These are phyloP conservation scores for Penicillium desertorum DNA, from an alignment of 495 filamentous ascomycete genomes.

Conservation along the genomic window DNA sequence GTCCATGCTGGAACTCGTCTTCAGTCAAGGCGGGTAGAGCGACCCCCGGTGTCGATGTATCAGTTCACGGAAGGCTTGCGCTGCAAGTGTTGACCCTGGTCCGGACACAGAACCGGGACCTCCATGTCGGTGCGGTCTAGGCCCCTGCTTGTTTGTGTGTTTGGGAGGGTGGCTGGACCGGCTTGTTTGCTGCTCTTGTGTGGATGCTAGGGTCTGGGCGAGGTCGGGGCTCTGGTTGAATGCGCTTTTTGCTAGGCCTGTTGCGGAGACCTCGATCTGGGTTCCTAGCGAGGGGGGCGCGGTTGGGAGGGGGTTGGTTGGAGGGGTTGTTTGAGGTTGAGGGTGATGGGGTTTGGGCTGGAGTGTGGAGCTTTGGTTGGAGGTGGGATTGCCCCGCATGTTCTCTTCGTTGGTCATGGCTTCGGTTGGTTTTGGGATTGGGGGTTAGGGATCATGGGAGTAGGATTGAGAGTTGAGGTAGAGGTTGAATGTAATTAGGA, in stretches of 20 bases:
- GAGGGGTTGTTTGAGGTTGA: conserved; percentile 7
- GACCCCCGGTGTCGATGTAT: conserved; percentile 12
- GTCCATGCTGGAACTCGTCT: conserved; percentile 32
- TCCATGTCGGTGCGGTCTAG: conserved; percentile 15
- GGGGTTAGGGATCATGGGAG: background rate
- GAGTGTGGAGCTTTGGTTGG: conserved; percentile 6
- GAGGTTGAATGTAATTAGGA: conserved; percentile 1
- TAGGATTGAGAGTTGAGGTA: background rate
- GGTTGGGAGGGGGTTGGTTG: conserved; percentile 5
- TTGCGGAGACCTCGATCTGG: conserved; percentile 43
- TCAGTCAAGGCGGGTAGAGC: conserved; percentile 28
- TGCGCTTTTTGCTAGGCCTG: conserved; percentile 36
- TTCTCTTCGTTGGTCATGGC: conserved; percentile 13
- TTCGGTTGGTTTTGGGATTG: conserved; percentile 1
- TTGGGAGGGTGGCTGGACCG: conserved; percentile 15
- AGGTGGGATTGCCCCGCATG: conserved; percentile 24
- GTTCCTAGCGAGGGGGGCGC: conserved; percentile 29
- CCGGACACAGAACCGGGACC: conserved; percentile 2
- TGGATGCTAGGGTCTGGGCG: conserved; percentile 29
- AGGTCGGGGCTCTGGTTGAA: conserved; percentile 29
- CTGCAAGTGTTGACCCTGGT: background rate
- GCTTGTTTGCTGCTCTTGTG: conserved; percentile 28
- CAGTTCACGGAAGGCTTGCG: conserved; percentile 24
- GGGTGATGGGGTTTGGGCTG: conserved; percentile 1
- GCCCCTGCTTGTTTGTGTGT: background rate